These are phyloP conservation scores for Pharus latifolius DNA, from an alignment of 176 grass and related monocot species.

Conservation along the genomic window DNA sequence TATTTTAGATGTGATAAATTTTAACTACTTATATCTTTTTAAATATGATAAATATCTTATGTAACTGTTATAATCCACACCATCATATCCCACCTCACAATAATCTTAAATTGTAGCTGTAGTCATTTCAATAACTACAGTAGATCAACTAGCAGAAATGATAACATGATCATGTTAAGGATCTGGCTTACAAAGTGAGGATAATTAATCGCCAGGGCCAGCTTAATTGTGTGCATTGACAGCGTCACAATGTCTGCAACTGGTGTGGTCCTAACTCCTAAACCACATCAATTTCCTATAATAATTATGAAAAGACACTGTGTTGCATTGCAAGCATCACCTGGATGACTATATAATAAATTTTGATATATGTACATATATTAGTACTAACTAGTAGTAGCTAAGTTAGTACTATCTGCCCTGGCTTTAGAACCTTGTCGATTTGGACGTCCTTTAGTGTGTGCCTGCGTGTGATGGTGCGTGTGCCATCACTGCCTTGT, in stretches of 20 bases:
- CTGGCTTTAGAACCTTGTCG: conserved; percentile 23
- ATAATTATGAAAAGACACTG: neutral
- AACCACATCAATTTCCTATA: neutral
- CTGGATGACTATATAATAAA: too few species aligned
- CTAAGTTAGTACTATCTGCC: neutral
- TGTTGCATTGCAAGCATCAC: neutral
- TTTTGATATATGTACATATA: too few species aligned
- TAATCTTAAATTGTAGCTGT: too few species aligned
- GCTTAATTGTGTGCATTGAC: too few species aligned
- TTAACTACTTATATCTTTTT: too few species aligned
- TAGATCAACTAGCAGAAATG: too few species aligned
- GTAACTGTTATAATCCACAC: too few species aligned
- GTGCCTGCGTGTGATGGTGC: neutral
- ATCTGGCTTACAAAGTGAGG: neutral
- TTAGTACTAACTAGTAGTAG: too few species aligned
- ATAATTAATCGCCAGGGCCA: neutral
- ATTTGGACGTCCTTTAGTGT: neutral
- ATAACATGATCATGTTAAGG: neutral
- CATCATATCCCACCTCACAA: too few species aligned
- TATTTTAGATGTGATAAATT: too few species aligned
- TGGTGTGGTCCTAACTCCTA: conserved; percentile 22
- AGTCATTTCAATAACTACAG: too few species aligned
- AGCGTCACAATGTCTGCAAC: conserved; percentile 2
- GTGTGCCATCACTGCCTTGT: conserved; percentile 7
- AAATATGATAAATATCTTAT: too few species aligned